These are phyloP conservation scores for Cytidiella melzeri DNA, from an alignment of 768 basidiomycete species.

Conservation along the genomic window DNA sequence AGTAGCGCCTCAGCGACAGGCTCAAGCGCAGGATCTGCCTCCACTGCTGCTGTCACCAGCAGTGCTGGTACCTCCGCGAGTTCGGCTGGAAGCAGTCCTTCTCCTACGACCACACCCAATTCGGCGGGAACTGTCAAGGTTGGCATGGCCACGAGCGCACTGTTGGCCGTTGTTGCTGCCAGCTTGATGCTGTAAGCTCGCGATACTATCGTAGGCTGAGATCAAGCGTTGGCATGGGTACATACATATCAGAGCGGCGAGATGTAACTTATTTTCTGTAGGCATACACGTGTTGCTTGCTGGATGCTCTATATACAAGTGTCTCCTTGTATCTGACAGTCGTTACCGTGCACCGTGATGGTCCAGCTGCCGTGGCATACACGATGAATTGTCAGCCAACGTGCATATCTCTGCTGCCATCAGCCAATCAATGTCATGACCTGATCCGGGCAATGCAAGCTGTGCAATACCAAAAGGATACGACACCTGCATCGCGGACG, in stretches of 20 bases:
- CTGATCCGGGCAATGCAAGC: no score
- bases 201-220: background rate
- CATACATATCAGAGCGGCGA: background rate
- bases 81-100: background rate
- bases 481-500: no score
- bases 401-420: no score
- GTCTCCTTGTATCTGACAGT: background rate
- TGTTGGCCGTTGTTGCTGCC: conserved; percentile 3
- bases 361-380: no score
- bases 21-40: background rate
- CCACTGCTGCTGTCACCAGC: background rate
- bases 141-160: conserved; percentile 1
- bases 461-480: no score
- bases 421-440: no score
- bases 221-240: background rate
- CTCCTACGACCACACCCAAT: background rate
- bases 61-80: background rate
- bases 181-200: background rate
- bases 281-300: background rate
- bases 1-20: background rate
- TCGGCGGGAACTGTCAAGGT: conserved; percentile 3
- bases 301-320: background rate
- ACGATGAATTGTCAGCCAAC: no score
- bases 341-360: background rate
- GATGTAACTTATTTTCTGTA: background rate